A percentile compares a stretch with the other conserved stretches of the same genome.
phyloP scores from a whole-genome alignment of 2,329 filamentous ascomycete genomes.

The Metarhizium humberi region DNA sequence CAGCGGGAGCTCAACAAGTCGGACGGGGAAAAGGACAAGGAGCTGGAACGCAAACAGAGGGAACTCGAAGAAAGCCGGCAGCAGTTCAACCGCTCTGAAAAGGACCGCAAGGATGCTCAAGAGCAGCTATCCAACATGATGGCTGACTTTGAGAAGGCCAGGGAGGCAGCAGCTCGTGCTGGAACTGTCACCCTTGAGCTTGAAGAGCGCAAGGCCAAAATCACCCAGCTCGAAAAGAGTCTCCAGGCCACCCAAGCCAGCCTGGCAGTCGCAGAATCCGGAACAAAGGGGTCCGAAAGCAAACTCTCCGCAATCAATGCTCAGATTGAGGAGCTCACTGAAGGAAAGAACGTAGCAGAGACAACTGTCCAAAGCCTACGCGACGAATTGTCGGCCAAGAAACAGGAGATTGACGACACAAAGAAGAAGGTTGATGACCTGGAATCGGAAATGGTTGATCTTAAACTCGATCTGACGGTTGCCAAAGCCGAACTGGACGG shows the following conservation, averaged over 20 bases:
- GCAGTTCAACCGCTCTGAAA: constrained; percentile 27
- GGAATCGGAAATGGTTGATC: constrained; percentile 43
- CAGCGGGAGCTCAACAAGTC: constrained; percentile 87
- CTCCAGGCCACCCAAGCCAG: constrained; percentile 9
- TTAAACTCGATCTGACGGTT: constrained; percentile 53
- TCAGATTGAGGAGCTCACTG: constrained; percentile 20
- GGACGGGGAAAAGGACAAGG: constrained; percentile 59
- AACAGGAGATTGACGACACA: constrained; percentile 36
- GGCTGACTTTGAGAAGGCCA: constrained; percentile 34
- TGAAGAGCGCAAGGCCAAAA: constrained; percentile 28
- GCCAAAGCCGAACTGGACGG: constrained; percentile 53
- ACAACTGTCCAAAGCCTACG: constrained; percentile 17
- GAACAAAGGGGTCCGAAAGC: constrained; percentile 25
- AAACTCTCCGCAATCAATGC: constrained; percentile 22
- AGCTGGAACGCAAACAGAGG: constrained; percentile 48
- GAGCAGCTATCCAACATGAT: constrained; percentile 39
- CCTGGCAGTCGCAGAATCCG: constrained; percentile 25
- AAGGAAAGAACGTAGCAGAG: constrained; percentile 18
- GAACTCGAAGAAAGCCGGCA: constrained; percentile 40
- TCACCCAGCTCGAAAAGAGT: constrained; percentile 27
- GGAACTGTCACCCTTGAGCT: constrained; percentile 16
- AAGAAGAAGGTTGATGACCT: constrained; percentile 41
- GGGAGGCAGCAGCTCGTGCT: constrained; percentile 14
- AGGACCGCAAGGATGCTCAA: constrained; percentile 30
- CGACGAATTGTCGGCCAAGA: constrained; percentile 21